phyloP scores from a whole-genome alignment of 2,329 filamentous ascomycete genomes.

The Aureobasidium namibiae region DNA sequence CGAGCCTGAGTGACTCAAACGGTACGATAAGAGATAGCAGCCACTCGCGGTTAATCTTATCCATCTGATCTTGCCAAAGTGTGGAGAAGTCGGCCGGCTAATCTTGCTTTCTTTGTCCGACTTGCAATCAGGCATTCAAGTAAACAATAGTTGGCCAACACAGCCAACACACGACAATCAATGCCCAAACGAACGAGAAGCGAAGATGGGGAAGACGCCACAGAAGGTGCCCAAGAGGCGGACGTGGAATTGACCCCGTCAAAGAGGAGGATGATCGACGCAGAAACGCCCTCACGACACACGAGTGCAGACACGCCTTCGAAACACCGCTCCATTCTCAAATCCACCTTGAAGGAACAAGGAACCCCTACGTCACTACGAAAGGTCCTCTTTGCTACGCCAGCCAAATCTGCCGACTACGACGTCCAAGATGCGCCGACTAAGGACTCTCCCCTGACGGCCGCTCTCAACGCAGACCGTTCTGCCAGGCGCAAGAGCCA shows the following conservation, averaged over 20 bases:
- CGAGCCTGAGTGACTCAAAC: not conserved
- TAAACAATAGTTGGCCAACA: not conserved
- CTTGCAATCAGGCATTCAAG: not conserved
- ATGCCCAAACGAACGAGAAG: slow-evolving; percentile 15
- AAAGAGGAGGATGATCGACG: not conserved
- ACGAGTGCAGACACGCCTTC: slow-evolving; percentile 15
- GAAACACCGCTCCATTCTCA: slow-evolving; percentile 26
- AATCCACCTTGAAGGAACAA: slow-evolving; percentile 21
- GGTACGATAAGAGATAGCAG: not conserved
- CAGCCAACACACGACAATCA: not conserved
- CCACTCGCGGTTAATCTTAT: not conserved
- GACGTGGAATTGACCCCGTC: not conserved
- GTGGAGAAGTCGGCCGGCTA: not conserved
- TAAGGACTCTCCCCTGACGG: slow-evolving; percentile 42
- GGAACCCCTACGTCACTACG: slow-evolving; percentile 37
- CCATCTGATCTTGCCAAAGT: too few species aligned
- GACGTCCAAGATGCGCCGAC: slow-evolving; percentile 35
- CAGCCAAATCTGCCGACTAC: slow-evolving; percentile 28
- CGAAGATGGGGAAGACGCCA: not conserved
- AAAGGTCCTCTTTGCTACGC: slow-evolving; percentile 40
- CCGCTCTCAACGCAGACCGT: slow-evolving; percentile 65
- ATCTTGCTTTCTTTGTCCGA: not conserved
- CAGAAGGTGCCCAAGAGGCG: not conserved
- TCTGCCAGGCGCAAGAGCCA: slow-evolving; percentile 84
- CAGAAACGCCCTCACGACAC: slow-evolving; percentile 7